phyloP scores from a whole-genome alignment of 2,329 filamentous ascomycete species.

The Fusarium pseudocircinatum region DNA sequence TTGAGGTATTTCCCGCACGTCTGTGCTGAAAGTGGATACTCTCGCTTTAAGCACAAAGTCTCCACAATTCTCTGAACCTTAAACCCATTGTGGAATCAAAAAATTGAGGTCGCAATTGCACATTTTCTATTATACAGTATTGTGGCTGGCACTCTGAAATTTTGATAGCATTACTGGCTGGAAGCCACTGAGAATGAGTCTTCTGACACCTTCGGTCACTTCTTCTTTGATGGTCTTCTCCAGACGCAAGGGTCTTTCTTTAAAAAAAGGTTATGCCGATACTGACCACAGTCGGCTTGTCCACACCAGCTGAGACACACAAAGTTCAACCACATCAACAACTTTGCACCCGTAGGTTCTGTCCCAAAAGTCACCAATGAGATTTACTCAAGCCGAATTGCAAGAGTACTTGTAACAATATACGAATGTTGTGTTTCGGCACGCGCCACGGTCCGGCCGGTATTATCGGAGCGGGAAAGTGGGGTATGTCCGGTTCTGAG shows the following conservation, averaged over 20 bases:
- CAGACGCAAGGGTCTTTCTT: not conserved
- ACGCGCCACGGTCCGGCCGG: not conserved
- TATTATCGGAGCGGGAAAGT: not conserved
- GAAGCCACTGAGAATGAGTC: not conserved
- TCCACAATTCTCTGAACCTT: not conserved
- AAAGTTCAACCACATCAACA: not conserved
- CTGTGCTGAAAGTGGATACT: not conserved
- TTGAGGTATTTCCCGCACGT: fast-evolving
- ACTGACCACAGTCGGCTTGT: not conserved
- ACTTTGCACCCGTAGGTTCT: not conserved
- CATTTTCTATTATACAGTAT: not conserved
- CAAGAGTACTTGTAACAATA: not conserved
- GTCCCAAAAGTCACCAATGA: not conserved
- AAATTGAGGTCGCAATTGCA: not conserved
- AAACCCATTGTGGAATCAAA: not conserved
- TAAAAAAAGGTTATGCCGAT: not conserved
- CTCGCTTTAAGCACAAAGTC: not conserved
- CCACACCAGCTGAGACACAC: not conserved
- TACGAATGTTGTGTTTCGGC: not conserved
- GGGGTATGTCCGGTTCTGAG: not conserved
- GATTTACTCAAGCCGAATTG: not conserved
- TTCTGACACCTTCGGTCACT: not conserved
- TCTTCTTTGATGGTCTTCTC: not conserved
- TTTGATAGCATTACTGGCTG: not conserved
- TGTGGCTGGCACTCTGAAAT: not conserved